These are phyloP conservation scores for Trichoderma sp. DNA, from an alignment of 2,329 filamentous ascomycete genomes.

Conservation along the genomic window DNA sequence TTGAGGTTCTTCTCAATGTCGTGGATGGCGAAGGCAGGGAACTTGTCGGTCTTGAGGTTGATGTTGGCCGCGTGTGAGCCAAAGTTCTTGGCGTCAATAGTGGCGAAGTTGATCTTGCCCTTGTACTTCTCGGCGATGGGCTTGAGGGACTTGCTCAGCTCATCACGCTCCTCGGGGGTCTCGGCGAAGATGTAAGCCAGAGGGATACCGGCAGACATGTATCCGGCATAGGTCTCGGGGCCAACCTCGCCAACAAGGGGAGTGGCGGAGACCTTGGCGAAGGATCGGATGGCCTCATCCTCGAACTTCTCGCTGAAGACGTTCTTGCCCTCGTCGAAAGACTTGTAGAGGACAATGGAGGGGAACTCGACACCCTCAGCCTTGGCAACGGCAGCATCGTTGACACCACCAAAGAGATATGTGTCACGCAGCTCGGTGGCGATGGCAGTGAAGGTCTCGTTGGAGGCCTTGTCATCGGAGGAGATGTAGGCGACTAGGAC, in stretches of 20 bases:
- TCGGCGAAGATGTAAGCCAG: slow-evolving; percentile 98
- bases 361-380: slow-evolving; percentile 86
- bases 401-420: slow-evolving; percentile 88
- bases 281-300: slow-evolving; percentile 72
- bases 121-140: slow-evolving; percentile 86
- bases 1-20: slow-evolving; percentile 94
- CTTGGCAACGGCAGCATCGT: slow-evolving; percentile 79
- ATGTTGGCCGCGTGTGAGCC: slow-evolving; percentile 95
- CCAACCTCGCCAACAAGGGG: slow-evolving; percentile 94
- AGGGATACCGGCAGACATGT: slow-evolving; percentile 90
- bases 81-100: slow-evolving; percentile 91
- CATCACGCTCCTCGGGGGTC: slow-evolving; percentile 80
- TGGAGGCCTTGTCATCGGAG: slow-evolving; percentile 76
- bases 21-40: slow-evolving; percentile 97
- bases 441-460: slow-evolving; percentile 74
- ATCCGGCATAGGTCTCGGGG: slow-evolving; percentile 91
- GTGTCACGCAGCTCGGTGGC: slow-evolving; percentile 78
- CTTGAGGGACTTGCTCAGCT: slow-evolving; percentile 74
- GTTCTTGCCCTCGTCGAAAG: slow-evolving; percentile 94
- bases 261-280: slow-evolving; percentile 79
- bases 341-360: slow-evolving; percentile 86
- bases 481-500: slow-evolving; percentile 88
- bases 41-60: slow-evolving; percentile 92
- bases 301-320: slow-evolving; percentile 77
- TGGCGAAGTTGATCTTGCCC: slow-evolving; percentile 95